phyloP scores from a whole-genome alignment of 164 flowering plant species.

The Hamamelis virginiana region DNA sequence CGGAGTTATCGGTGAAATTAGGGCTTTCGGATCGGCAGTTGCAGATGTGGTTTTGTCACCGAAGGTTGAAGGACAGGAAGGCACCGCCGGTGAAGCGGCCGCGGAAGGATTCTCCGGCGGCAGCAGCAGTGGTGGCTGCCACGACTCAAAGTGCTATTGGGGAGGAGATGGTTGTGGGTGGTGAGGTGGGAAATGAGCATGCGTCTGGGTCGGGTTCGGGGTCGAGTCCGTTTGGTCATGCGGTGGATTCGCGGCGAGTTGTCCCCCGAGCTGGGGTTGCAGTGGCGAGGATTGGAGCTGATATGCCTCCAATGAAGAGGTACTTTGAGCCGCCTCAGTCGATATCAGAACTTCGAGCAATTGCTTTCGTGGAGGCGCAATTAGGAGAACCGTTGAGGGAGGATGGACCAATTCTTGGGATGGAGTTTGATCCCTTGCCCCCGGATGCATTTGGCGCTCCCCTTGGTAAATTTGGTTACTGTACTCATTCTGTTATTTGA shows the following conservation, averaged over 20 bases:
- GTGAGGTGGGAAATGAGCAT: conserved; percentile 37
- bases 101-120: conserved; percentile 33
- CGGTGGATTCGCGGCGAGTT: conserved; percentile 31
- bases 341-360: conserved; percentile 56
- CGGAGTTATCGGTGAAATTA: conserved; percentile 63
- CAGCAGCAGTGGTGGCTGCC: background rate
- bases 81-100: conserved; percentile 38
- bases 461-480: conserved; percentile 41
- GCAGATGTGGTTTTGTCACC: conserved; percentile 98
- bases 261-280: conserved; percentile 38
- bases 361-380: conserved; percentile 84
- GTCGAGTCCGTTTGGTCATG: conserved; percentile 43
- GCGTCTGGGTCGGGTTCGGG: conserved; percentile 45
- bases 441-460: conserved; percentile 92
- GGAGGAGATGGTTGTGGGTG: conserved; percentile 14
- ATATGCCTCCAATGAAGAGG: conserved; percentile 47
- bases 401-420: conserved; percentile 90
- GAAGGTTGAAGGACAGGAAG: conserved; percentile 85
- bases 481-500: background rate
- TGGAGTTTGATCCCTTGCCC: conserved; percentile 93
- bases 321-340: conserved; percentile 56
- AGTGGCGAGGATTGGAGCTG: conserved; percentile 43
- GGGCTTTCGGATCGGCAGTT: conserved; percentile 85
- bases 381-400: conserved; percentile 78
- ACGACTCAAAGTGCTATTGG: conserved; percentile 8